These are phyloP conservation scores for Talaromyces verruculosus DNA, from an alignment of 2,329 filamentous ascomycete genomes.

Conservation along the genomic window DNA sequence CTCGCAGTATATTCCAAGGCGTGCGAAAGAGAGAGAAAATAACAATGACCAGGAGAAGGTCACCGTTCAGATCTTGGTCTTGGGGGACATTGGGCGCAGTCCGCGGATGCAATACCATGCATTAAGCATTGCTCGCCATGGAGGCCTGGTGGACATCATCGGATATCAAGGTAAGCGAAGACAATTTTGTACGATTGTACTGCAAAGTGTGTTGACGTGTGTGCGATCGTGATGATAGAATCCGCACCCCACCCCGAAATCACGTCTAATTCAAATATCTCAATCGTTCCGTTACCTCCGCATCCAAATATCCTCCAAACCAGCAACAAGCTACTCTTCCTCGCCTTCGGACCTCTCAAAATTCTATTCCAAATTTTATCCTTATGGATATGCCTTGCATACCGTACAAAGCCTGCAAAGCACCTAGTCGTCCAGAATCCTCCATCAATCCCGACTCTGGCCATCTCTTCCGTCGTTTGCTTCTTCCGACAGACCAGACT, in stretches of 20 bases:
- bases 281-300: slow-evolving; percentile 66
- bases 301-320: slow-evolving; percentile 67
- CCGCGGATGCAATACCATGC: slow-evolving; percentile 99
- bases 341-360: slow-evolving; percentile 77
- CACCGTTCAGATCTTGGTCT: slow-evolving; percentile 78
- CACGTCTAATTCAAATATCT: slow-evolving; percentile 65
- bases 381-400: slow-evolving; percentile 70
- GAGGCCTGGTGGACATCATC: slow-evolving; percentile 77
- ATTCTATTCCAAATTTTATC: slow-evolving; percentile 77
- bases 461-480: slow-evolving; percentile 70
- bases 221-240: slow-evolving; percentile 52
- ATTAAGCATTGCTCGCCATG: slow-evolving; percentile 81
- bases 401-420: slow-evolving; percentile 68
- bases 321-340: slow-evolving; percentile 70
- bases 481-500: slow-evolving; percentile 76
- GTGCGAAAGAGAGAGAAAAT: slow-evolving; percentile 25
- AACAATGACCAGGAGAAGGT: slow-evolving; percentile 35
- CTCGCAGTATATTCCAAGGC: slow-evolving; percentile 49
- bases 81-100: slow-evolving; percentile 92
- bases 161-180: slow-evolving; percentile 71
- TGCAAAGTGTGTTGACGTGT: not conserved
- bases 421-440: slow-evolving; percentile 96
- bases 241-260: slow-evolving; percentile 80
- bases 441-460: slow-evolving; percentile 87
- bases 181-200: not conserved